A percentile compares a stretch with the other conserved stretches of the same genome.
These are phyloP conservation scores for Rubroboletus pulcherrimus DNA, from an alignment of 768 basidiomycete genomes.

Conservation along the genomic window DNA sequence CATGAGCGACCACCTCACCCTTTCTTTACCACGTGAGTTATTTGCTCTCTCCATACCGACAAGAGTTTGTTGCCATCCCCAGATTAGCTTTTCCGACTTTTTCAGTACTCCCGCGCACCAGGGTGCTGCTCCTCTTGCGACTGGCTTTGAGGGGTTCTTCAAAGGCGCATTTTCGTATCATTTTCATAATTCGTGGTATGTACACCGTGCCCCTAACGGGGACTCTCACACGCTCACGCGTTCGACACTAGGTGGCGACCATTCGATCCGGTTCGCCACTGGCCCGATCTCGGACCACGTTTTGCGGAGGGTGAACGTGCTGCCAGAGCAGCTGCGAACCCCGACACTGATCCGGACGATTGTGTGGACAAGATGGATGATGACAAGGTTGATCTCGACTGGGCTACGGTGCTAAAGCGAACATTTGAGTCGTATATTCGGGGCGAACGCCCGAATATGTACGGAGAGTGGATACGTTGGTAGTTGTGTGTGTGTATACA, in stretches of 20 bases:
- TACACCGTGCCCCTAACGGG: background rate
- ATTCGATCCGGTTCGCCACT: conserved; percentile 84
- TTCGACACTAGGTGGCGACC: conserved; percentile 76
- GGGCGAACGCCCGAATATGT: conserved; percentile 89
- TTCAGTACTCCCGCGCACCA: conserved; percentile 69
- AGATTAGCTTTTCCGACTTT: conserved; percentile 70
- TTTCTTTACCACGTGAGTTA: conserved; percentile 73
- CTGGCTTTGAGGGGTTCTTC: conserved; percentile 91
- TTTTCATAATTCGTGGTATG: conserved; percentile 88
- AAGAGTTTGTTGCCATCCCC: background rate
- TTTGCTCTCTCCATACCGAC: too few species aligned
- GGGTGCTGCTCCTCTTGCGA: conserved; percentile 74
- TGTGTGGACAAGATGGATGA: conserved; percentile 24
- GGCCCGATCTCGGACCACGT: conserved; percentile 79
- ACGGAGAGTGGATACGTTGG: conserved; percentile 64
- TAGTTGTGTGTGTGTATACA: background rate
- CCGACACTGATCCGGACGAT: conserved; percentile 18
- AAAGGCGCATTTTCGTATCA: conserved; percentile 90
- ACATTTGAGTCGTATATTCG: conserved; percentile 91
- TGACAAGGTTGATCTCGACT: conserved; percentile 77
- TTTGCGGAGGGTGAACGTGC: conserved; percentile 73
- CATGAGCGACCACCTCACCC: conserved; percentile 90
- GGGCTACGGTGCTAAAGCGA: conserved; percentile 87
- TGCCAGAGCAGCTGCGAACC: conserved; percentile 41
- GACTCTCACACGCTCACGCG: background rate